These are phyloP conservation scores for Paraphaeosphaeria minitans DNA, from an alignment of 2,329 filamentous ascomycete genomes.

Conservation along the genomic window DNA sequence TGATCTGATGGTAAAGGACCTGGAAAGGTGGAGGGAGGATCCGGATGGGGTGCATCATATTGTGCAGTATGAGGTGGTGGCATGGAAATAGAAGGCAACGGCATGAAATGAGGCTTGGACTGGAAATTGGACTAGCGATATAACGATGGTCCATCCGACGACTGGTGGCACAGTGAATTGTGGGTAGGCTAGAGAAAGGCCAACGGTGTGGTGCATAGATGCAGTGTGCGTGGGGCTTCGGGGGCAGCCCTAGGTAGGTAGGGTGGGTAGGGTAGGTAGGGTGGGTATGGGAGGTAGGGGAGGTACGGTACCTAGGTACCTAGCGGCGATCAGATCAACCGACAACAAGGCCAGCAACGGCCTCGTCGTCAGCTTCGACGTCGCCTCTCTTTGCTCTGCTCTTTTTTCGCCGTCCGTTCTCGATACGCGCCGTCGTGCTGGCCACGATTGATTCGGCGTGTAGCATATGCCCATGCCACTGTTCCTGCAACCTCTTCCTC, in stretches of 20 bases:
- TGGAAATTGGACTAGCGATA: not conserved
- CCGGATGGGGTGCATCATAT: constrained; percentile 4
- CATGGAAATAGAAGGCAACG: constrained; percentile 1
- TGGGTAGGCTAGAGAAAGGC: not conserved
- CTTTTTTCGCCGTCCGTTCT: not conserved
- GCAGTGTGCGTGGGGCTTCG: not conserved
- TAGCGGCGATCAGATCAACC: constrained; percentile 7
- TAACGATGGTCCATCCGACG: not conserved
- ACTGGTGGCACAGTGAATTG: too few relatives aligned
- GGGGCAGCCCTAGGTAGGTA: constrained; percentile 10
- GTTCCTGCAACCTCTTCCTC: constrained; percentile 10
- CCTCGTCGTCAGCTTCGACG: not conserved
- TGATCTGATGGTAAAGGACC: not conserved
- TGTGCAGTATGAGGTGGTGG: constrained; percentile 5
- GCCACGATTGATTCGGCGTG: constrained; percentile 1
- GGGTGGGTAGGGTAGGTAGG: too few relatives aligned
- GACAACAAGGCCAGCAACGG: not conserved
- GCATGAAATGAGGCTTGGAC: too few relatives aligned
- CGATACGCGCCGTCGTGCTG: constrained; percentile 6
- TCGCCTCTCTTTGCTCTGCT: not conserved
- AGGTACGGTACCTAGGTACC: too few relatives aligned
- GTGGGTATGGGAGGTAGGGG: too few relatives aligned
- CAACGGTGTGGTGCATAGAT: not conserved
- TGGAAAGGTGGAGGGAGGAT: constrained; percentile 4
- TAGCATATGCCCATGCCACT: constrained; percentile 8